Percentiles rank a stretch among this genome's conserved stretches.
Evolutionary conservation across 1,284 basidiomycete species (phyloP).

Genomic region (Fomitopsis betulina): DNA sequence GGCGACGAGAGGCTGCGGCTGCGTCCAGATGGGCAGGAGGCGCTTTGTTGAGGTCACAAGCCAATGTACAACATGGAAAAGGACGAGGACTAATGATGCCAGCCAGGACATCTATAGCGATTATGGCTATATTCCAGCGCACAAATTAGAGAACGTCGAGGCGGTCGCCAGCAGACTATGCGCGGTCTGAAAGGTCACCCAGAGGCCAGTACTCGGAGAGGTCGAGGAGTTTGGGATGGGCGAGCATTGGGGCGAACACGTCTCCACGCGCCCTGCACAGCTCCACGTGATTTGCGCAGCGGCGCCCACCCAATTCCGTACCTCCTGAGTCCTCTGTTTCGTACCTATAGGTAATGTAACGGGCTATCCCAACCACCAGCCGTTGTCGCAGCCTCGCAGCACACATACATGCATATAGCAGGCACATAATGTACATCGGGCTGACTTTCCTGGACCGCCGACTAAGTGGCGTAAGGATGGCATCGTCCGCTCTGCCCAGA

Average conservation of each 20-base stretch:
- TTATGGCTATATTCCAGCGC: neutral
- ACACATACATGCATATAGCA: too few relatives aligned
- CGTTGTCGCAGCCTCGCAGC: too few relatives aligned
- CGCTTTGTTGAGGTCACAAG: constrained; percentile 37
- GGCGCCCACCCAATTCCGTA: too few relatives aligned
- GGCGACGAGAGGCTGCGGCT: constrained; percentile 44
- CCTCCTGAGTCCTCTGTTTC: too few relatives aligned
- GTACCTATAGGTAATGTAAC: too few relatives aligned
- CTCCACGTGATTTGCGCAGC: neutral
- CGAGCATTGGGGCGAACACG: neutral
- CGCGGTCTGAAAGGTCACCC: neutral
- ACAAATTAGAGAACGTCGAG: neutral
- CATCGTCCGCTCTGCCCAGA: neutral
- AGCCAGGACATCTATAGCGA: constrained; percentile 29
- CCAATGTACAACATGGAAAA: constrained; percentile 56
- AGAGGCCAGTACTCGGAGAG: neutral
- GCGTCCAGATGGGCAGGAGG: constrained; percentile 32
- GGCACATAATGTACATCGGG: too few relatives aligned
- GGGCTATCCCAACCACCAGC: too few relatives aligned
- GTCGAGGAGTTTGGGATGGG: neutral
- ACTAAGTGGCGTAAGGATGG: neutral
- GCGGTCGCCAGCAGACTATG: neutral
- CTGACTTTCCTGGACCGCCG: neutral
- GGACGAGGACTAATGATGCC: constrained; percentile 39
- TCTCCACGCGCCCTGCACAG: neutral